These are phyloP conservation scores for Debaryomyces subglobosus DNA, from an alignment of 1,139 yeast species.

Conservation along the genomic window DNA sequence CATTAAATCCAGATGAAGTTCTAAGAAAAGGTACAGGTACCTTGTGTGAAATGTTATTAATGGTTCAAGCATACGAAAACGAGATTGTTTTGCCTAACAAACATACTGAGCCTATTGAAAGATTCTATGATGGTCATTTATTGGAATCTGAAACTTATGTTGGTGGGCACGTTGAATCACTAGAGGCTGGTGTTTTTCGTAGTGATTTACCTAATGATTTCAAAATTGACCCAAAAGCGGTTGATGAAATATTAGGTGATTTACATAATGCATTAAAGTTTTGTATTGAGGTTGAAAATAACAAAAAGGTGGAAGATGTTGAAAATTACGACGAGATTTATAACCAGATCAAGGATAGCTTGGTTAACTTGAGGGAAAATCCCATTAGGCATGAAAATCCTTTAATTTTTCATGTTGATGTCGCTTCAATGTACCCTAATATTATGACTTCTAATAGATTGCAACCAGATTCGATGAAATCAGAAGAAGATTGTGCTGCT, in stretches of 20 bases:
- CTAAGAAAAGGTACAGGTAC: constrained; percentile 98
- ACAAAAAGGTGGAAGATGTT: constrained; percentile 71
- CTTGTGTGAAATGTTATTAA: constrained; percentile 93
- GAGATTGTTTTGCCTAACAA: constrained; percentile 87
- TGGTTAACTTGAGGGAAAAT: constrained; percentile 59
- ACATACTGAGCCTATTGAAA: constrained; percentile 87
- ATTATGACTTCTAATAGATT: constrained; percentile 97
- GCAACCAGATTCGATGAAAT: constrained; percentile 97
- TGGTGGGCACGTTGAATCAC: constrained; percentile 97
- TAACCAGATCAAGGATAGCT: constrained; percentile 54
- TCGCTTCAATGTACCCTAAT: constrained; percentile 99
- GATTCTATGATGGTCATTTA: constrained; percentile 93
- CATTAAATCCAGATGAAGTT: constrained; percentile 95
- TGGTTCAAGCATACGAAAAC: constrained; percentile 91
- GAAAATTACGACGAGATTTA: constrained; percentile 79
- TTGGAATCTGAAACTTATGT: constrained; percentile 96
- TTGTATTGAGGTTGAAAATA: constrained; percentile 82
- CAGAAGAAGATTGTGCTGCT: constrained; percentile 94
- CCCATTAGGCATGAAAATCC: constrained; percentile 80
- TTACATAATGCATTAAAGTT: constrained; percentile 78
- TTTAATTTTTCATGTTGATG: constrained; percentile 94
- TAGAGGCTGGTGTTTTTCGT: constrained; percentile 97
- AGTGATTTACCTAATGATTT: constrained; percentile 82
- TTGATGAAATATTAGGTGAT: constrained; percentile 77
- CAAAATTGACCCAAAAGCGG: constrained; percentile 75